phyloP scores from a whole-genome alignment of 176 grass and related monocot species.

The Eleusine coracana region DNA sequence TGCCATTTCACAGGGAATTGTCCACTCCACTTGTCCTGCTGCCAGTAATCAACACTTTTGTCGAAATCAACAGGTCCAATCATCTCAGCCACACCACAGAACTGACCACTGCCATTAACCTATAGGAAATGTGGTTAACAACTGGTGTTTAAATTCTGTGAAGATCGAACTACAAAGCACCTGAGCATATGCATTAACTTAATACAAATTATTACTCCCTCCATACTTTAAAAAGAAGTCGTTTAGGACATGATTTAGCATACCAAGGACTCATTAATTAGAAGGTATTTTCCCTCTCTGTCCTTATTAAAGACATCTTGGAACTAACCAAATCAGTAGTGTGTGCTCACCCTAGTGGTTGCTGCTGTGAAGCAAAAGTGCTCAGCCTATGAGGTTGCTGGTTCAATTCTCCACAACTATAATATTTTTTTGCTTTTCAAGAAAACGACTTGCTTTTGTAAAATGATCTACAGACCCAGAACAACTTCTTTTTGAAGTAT shows the following conservation, averaged over 20 bases:
- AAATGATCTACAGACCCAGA: too few relatives aligned
- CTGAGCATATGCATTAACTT: background rate
- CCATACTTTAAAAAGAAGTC: too few relatives aligned
- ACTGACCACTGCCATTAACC: slow-evolving; percentile 90
- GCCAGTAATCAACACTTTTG: slow-evolving; percentile 85
- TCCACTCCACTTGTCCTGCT: slow-evolving; percentile 89
- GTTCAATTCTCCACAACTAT: too few relatives aligned
- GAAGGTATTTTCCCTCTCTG: too few relatives aligned
- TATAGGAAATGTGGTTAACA: slow-evolving; percentile 36
- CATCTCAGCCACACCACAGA: slow-evolving; percentile 93
- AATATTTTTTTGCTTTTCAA: background rate
- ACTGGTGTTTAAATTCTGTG: background rate
- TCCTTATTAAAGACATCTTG: too few relatives aligned
- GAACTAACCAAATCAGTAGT: background rate
- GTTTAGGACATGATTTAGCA: too few relatives aligned
- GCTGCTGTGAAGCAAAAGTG: too few relatives aligned
- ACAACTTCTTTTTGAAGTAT: too few relatives aligned
- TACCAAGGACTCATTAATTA: too few relatives aligned
- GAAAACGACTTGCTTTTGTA: too few relatives aligned
- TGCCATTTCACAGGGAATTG: slow-evolving; percentile 95
- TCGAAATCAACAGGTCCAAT: slow-evolving; percentile 84
- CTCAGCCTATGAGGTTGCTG: too few relatives aligned
- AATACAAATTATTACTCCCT: background rate
- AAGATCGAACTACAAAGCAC: background rate
- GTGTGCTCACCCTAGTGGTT: too few relatives aligned